These are phyloP conservation scores for Tremella mesenterica DNA, from an alignment of 768 basidiomycete genomes.

Conservation along the genomic window DNA sequence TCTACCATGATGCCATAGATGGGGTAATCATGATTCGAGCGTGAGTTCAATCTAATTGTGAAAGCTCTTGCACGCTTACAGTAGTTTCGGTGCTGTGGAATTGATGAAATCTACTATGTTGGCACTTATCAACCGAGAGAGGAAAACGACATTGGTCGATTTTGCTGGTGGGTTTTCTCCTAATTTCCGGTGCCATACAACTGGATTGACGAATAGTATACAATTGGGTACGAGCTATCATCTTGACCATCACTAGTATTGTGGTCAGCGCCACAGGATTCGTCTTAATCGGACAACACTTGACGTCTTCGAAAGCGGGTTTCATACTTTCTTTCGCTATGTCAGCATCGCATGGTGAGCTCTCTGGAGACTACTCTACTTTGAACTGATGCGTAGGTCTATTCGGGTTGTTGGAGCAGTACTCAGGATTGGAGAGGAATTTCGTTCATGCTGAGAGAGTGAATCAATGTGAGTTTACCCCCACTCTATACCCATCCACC, in stretches of 20 bases:
- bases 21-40: conserved; percentile 34
- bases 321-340: conserved; percentile 38
- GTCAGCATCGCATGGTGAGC: conserved; percentile 21
- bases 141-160: conserved; percentile 18
- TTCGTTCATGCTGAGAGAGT: conserved; percentile 43
- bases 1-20: conserved; percentile 38
- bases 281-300: conserved; percentile 22
- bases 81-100: conserved; percentile 25
- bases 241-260: conserved; percentile 21
- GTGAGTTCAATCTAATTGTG: conserved; percentile 9
- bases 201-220: conserved; percentile 16
- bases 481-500: neutral
- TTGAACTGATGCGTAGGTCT: conserved; percentile 14
- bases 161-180: conserved; percentile 16
- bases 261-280: conserved; percentile 34
- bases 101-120: conserved; percentile 14
- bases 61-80: neutral
- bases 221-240: conserved; percentile 26
- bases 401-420: conserved; percentile 24
- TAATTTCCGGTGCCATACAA: neutral
- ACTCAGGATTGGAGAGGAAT: conserved; percentile 33
- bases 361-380: too few species aligned
- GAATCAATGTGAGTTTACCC: conserved; percentile 27
- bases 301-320: conserved; percentile 31
- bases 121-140: conserved; percentile 26